Conservation (phyloP, 2,329 filamentous ascomycete species). For the Colletotrichum liriopes region DNA sequence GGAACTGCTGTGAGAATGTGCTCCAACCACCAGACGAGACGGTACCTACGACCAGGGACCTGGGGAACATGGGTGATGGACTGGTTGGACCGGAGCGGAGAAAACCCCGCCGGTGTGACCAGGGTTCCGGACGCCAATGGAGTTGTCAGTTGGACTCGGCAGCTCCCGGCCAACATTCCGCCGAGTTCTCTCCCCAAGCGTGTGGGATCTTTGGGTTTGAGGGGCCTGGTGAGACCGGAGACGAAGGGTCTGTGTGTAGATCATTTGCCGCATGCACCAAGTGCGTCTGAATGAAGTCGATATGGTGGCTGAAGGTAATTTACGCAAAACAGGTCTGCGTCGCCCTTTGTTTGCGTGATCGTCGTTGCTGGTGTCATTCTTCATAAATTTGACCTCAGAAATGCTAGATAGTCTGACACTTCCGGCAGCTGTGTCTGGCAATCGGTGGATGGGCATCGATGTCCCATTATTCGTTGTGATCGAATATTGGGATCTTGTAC, state of each 20-base stretch:
- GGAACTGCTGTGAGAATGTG: background rate
- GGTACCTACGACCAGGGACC: constrained; percentile 31
- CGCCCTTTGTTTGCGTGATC: constrained; percentile 11
- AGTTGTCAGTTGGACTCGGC: constrained; percentile 24
- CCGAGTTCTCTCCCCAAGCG: background rate
- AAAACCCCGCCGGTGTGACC: constrained; percentile 19
- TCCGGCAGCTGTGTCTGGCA: constrained; percentile 1
- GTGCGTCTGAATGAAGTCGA: background rate
- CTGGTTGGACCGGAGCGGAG: constrained; percentile 23
- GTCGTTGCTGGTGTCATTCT: background rate
- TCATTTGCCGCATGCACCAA: background rate
- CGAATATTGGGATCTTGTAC: background rate
- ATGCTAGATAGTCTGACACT: background rate
- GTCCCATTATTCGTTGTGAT: background rate
- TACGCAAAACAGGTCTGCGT: constrained; percentile 1
- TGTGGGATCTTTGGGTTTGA: background rate
- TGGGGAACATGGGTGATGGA: constrained; percentile 24
- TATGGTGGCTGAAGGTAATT: constrained; percentile 5
- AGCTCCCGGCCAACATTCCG: constrained; percentile 27
- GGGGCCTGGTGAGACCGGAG: background rate
- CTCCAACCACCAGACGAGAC: constrained; percentile 12
- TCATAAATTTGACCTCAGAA: background rate
- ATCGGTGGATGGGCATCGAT: constrained; percentile 29
- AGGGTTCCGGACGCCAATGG: constrained; percentile 16
- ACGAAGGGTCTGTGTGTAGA: constrained; percentile 15